Conservation (phyloP, 768 basidiomycete genomes). For the Leccinum disarticulatum region DNA sequence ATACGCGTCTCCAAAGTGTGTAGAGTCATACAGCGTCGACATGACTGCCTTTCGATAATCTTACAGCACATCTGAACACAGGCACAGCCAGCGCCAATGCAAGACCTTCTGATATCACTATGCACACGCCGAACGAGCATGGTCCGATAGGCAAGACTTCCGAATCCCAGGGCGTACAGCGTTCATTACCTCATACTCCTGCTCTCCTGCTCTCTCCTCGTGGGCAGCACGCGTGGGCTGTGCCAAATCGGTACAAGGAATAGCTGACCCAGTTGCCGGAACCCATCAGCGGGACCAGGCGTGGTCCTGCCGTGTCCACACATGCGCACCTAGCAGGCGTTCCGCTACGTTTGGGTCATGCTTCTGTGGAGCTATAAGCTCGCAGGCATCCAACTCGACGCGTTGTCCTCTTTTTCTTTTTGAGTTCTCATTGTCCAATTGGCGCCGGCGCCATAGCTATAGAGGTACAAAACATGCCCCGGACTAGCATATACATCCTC, state of each 20-base stretch:
- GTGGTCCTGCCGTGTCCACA: conserved; percentile 22
- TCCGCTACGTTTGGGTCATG: conserved; percentile 24
- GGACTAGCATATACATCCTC: conserved; percentile 16
- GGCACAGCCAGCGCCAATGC: background rate
- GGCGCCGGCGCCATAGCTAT: conserved; percentile 17
- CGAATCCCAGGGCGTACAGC: conserved; percentile 12
- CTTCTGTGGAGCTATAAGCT: conserved; percentile 25
- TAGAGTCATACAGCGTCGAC: background rate
- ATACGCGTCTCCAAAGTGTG: no score
- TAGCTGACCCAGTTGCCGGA: conserved; percentile 2
- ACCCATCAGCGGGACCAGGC: conserved; percentile 2
- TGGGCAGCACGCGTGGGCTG: conserved; percentile 9
- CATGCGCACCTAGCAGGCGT: conserved; percentile 20
- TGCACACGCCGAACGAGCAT: conserved; percentile 20
- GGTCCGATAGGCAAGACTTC: conserved; percentile 10
- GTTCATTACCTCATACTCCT: conserved; percentile 23
- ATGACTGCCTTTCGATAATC: background rate
- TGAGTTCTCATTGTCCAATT: conserved; percentile 1
- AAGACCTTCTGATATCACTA: background rate
- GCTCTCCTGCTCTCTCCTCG: conserved; percentile 6
- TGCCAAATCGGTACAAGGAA: conserved; percentile 5
- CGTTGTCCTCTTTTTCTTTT: conserved; percentile 12
- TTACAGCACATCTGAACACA: background rate
- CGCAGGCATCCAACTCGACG: conserved; percentile 1
- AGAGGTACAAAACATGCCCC: conserved; percentile 18